Base-by-base conservation (phyloP, 2,329 filamentous ascomycete genomes). In the Fusarium bactridioides region DNA sequence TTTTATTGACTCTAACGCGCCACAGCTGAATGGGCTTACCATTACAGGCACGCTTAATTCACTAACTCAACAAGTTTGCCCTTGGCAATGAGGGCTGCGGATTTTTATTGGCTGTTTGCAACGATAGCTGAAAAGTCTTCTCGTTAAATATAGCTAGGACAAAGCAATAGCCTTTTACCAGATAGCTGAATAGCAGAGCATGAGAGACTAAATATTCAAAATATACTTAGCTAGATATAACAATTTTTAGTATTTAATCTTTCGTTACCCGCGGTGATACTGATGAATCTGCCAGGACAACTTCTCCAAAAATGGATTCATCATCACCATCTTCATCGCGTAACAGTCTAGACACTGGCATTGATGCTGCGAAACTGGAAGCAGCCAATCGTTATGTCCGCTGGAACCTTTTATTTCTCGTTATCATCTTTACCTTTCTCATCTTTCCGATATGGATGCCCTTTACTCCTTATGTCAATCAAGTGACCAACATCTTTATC, bases 391-490 rank as follows among this genome's bases (percentile, higher is more conserved):
- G 68, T 9, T 72, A 72, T 55, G 37, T 72, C 45, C 69, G 68
- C 23, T 72, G 69, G 69, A 72, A 72, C 27, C 15, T 72, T 11
- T 50, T 72, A 7, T 68, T 72, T 21, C 48, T 72, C 13, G 23
- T 58, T 1, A 57, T 61, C 18, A 64, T 72, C 19, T 68, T 69
- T 10, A 38, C n/a, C 19, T 72, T 72, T 48, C 64, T 72, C n/a
- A 19, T 64, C 15, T 72, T 72, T 35, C 69, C 69, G 4, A 61
- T 72, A 51, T 72, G 69, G 69, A 58, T 72, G 50, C 69, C 69
- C 10, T 25, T 72, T 8, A 38, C 47, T 11, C 69, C 69, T 5
- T 57, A 72, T 15, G 15, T 72, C 31, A 72, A 72, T n/a, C 55
- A 69, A 45, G 55, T 43, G 25, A 72, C 68, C 31, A 73, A 73